Base-by-base conservation (phyloP, 257 asterid genomes). In the Primulina tabacum region DNA sequence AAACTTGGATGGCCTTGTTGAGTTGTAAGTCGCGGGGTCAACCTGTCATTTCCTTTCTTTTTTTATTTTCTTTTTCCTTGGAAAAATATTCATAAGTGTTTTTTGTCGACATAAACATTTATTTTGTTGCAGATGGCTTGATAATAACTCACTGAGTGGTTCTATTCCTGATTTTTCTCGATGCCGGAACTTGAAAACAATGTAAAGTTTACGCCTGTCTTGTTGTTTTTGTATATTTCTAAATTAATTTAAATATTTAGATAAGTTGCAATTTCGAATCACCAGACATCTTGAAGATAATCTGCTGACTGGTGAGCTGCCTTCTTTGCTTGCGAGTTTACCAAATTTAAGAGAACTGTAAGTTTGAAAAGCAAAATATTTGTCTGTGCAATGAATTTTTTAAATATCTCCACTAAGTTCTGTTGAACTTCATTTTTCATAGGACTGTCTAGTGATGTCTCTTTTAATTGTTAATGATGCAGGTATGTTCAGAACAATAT, bases 81-180 rank as follows among this genome's bases (percentile, higher is more conserved):
- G 55, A 50, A 16, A 17, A 17, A 50, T 12, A 43, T 43, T 43
- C n/a, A 0, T 11, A 43, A 4, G 14, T 11, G n/a, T 43, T 3
- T 11, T 43, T 3, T 43, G 53, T 12, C 8, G 34, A 29, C 33
- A 37, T 34, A 50, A 38, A 64, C 16, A 58, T 20, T 7, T 77
- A 24, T 78, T 70, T 53, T 63, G 32, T 21, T 81, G 82, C 97
- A 93, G 99, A 77, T 90, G 95, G 97, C 97, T 93, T 64, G 86
- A 90, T 84, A 87, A 85, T 70, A 93, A 83, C 78, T 86, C 97
- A 28, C 75, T 93, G 67, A 87, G 83, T 60, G 99, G 99, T 75
- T 50, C 89, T 17, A 81, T 93, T 82, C 99, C 99, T 29, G 99
- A 93, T 80, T 87, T 93, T 85, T 83, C 94, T 47, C 96, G 91